Evolutionary conservation across 306 rosid species (phyloP).

Genomic region (Neltuma alba): DNA sequence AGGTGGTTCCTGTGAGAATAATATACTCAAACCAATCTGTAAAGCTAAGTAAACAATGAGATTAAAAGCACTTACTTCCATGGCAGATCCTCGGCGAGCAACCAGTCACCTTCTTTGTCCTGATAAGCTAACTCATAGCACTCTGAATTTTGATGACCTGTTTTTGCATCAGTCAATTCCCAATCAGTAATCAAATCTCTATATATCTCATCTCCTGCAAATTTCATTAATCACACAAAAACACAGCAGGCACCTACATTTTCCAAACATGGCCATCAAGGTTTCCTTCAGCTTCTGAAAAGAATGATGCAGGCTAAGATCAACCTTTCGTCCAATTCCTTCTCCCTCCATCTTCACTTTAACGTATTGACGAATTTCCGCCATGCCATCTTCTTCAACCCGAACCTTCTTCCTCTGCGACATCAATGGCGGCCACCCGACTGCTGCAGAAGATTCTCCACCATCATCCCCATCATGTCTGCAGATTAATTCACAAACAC

Average conservation of each 20-base stretch:
- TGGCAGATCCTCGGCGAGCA: slow-evolving; percentile 69
- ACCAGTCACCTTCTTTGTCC: slow-evolving; percentile 84
- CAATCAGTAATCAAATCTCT: not conserved
- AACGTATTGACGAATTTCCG: slow-evolving; percentile 40
- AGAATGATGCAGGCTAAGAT: slow-evolving; percentile 53
- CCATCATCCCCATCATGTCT: slow-evolving; percentile 36
- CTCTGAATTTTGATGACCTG: slow-evolving; percentile 49
- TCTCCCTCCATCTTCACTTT: slow-evolving; percentile 96
- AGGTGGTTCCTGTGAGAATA: too few relatives aligned
- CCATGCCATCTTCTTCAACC: slow-evolving; percentile 6
- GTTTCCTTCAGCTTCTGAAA: slow-evolving; percentile 56
- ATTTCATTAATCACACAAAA: not conserved
- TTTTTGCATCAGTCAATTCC: slow-evolving; percentile 16
- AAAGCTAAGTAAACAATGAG: too few relatives aligned
- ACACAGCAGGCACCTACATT: slow-evolving; percentile 31
- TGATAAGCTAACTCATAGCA: slow-evolving; percentile 64
- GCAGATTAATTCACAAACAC: not conserved
- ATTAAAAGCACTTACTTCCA: slow-evolving; percentile 70
- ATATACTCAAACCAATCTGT: too few relatives aligned
- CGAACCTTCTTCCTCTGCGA: slow-evolving; percentile 57
- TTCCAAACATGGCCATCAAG: slow-evolving; percentile 76
- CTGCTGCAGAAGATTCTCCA: slow-evolving; percentile 39
- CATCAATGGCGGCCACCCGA: slow-evolving; percentile 88
- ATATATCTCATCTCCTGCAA: too few relatives aligned
- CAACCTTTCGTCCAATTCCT: slow-evolving; percentile 78